Percentiles rank a stretch among this genome's conserved stretches.
phyloP scores from a whole-genome alignment of 306 rosid genomes.

The Mucuna pruriens region DNA sequence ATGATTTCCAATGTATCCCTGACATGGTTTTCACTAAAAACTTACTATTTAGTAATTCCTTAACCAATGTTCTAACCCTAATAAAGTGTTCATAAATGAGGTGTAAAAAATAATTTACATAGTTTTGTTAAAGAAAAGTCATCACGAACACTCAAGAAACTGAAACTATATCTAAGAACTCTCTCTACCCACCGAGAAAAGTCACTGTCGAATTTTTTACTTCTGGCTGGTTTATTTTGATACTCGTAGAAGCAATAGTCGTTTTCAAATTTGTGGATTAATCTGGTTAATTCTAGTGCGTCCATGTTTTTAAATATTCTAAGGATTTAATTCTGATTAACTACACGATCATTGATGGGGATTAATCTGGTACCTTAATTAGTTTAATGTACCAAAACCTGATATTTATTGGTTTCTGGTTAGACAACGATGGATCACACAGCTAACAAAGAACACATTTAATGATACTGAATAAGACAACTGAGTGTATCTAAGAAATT shows the following conservation, averaged over 20 bases:
- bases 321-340: background rate
- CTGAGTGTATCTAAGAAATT: background rate
- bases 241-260: background rate
- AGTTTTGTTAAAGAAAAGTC: background rate
- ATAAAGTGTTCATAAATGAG: background rate
- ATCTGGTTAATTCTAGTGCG: background rate
- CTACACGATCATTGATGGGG: background rate
- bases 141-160: background rate
- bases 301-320: background rate
- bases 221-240: background rate
- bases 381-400: background rate
- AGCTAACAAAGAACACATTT: background rate
- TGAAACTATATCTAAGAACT: background rate
- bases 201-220: background rate
- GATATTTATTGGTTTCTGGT: conserved; percentile 14
- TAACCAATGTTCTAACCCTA: background rate
- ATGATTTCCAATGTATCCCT: background rate
- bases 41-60: background rate
- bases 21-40: background rate
- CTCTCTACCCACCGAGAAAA: background rate
- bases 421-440: conserved; percentile 2
- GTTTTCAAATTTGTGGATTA: too few relatives aligned
- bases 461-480: conserved; percentile 2
- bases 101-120: background rate
- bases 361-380: background rate